Conservation (phyloP, 768 basidiomycete genomes). For the Dentipellis fragilis region DNA sequence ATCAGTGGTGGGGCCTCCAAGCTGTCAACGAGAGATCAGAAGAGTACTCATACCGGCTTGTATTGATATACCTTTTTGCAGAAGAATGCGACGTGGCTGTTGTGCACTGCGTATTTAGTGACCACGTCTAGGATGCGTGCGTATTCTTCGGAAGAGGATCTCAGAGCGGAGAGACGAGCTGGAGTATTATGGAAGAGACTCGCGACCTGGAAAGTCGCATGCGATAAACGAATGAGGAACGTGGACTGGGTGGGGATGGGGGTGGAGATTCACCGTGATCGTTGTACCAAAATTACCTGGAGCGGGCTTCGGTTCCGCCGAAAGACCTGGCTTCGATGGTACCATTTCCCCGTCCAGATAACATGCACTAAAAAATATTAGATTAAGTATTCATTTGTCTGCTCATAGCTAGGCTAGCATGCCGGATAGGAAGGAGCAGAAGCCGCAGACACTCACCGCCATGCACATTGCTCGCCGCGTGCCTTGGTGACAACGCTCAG, state of each 20-base stretch:
- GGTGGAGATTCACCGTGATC: constrained; percentile 44
- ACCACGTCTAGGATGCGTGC: constrained; percentile 84
- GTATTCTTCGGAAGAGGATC: constrained; percentile 85
- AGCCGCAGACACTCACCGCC: constrained; percentile 59
- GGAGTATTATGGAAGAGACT: constrained; percentile 94
- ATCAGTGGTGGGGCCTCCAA: constrained; percentile 63
- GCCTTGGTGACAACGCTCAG: constrained; percentile 89
- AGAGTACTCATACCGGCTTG: neutral
- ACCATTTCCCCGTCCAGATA: constrained; percentile 74
- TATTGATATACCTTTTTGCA: constrained; percentile 71
- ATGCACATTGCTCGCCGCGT: constrained; percentile 70
- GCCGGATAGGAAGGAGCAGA: neutral
- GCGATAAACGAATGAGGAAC: neutral
- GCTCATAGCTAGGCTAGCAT: neutral
- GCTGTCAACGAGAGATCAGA: constrained; percentile 8
- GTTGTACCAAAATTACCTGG: constrained; percentile 94
- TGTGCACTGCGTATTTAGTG: constrained; percentile 90
- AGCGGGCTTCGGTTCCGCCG: constrained; percentile 73
- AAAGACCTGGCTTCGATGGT: constrained; percentile 59
- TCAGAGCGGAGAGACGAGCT: constrained; percentile 74
- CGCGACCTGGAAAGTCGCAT: constrained; percentile 56
- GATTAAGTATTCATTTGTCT: no score
- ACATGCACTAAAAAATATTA: constrained; percentile 43
- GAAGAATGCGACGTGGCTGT: constrained; percentile 75
- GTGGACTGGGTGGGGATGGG: neutral